Evolutionary conservation across 495 filamentous ascomycete genomes (phyloP).

Genomic region (Chaetomium cochliodes): DNA sequence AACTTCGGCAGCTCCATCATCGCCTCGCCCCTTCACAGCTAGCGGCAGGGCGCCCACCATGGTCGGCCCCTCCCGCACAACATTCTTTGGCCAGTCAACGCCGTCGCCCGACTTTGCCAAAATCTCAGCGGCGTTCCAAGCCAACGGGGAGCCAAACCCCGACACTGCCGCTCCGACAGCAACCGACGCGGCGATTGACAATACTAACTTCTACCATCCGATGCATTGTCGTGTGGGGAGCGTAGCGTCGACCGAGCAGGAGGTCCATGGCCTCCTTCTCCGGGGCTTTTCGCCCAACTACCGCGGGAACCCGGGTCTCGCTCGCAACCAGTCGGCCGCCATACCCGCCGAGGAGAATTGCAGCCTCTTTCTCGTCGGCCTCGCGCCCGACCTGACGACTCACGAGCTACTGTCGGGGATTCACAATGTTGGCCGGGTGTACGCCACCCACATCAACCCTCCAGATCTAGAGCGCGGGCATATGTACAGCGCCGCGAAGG

Average conservation of each 20-base stretch:
- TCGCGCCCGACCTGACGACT: slow-evolving; percentile 35
- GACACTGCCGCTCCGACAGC: neutral
- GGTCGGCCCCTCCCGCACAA: too few species aligned
- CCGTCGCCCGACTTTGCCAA: too few species aligned
- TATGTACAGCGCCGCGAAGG: slow-evolving; percentile 36
- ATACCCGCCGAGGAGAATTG: slow-evolving; percentile 38
- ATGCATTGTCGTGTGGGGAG: slow-evolving; percentile 19
- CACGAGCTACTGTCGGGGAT: slow-evolving; percentile 36
- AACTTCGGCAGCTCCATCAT: too few species aligned
- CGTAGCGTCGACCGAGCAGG: neutral
- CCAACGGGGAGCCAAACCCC: neutral
- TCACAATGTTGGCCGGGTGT: slow-evolving; percentile 39
- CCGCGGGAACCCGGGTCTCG: slow-evolving; percentile 34
- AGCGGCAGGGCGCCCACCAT: too few species aligned
- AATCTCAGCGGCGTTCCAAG: too few species aligned
- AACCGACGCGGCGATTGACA: neutral
- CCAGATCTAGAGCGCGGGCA: slow-evolving; percentile 28
- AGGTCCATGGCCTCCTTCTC: slow-evolving; percentile 22
- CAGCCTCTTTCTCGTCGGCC: slow-evolving; percentile 39
- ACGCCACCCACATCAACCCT: slow-evolving; percentile 41
- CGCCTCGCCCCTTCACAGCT: too few species aligned
- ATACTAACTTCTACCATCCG: slow-evolving; percentile 21
- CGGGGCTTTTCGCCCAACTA: slow-evolving; percentile 37
- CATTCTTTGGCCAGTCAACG: too few species aligned
- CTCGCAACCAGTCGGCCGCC: slow-evolving; percentile 36